A percentile compares a stretch with the other conserved stretches of the same genome.
phyloP scores from a whole-genome alignment of 2,329 filamentous ascomycete species.

The Didymella segeticola region DNA sequence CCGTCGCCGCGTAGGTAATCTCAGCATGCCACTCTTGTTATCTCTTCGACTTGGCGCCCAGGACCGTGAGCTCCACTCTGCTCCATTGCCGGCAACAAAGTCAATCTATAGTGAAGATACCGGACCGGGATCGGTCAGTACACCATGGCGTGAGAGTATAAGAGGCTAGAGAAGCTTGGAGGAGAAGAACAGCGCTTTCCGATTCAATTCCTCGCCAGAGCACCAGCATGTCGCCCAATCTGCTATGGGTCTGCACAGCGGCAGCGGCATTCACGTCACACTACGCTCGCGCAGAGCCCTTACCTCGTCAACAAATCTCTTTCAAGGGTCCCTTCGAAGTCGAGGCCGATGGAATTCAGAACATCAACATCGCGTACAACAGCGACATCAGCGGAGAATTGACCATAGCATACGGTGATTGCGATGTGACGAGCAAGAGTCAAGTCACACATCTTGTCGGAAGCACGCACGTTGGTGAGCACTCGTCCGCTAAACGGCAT shows the following conservation, averaged over 20 bases:
- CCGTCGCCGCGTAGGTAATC: not conserved
- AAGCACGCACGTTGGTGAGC: slow-evolving; percentile 28
- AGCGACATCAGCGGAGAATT: slow-evolving; percentile 28
- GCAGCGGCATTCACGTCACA: not conserved
- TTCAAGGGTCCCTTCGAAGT: slow-evolving; percentile 6
- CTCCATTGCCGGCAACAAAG: slow-evolving; percentile 1
- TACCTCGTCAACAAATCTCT: not conserved
- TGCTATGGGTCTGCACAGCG: not conserved
- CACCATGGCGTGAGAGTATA: not conserved
- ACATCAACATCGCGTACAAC: slow-evolving; percentile 28
- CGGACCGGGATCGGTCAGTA: not conserved
- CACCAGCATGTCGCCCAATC: not conserved
- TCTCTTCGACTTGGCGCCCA: slow-evolving; percentile 5
- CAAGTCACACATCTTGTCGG: slow-evolving; percentile 25
- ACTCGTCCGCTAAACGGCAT: slow-evolving; percentile 30
- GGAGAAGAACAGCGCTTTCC: not conserved
- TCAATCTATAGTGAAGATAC: not conserved
- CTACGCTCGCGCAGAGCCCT: not conserved
- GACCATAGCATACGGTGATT: slow-evolving; percentile 31
- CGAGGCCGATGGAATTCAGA: slow-evolving; percentile 16
- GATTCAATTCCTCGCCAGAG: not conserved
- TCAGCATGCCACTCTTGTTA: slow-evolving; percentile 9
- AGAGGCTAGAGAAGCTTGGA: not conserved
- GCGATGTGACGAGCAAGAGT: slow-evolving; percentile 6
- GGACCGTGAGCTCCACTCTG: slow-evolving; percentile 1